Percentiles rank a stretch among this genome's conserved stretches.
These are phyloP conservation scores for Phoenix dactylifera DNA, from an alignment of 176 grass and related monocot species.

Conservation along the genomic window DNA sequence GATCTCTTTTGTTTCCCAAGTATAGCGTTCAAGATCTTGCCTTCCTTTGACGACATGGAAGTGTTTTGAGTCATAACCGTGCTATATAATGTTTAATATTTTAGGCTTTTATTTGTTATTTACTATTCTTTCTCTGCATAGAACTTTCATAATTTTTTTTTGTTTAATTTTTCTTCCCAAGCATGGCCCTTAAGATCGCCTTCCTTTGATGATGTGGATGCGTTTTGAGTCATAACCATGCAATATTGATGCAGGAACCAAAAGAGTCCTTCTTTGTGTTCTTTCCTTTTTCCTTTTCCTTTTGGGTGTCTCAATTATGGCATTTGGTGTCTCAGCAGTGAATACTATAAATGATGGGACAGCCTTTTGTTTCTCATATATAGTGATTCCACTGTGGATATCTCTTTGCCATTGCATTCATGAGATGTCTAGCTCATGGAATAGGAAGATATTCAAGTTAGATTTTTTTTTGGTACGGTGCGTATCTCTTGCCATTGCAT, in stretches of 20 bases:
- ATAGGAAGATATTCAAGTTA: no score
- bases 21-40: slow-evolving; percentile 69
- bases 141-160: not conserved
- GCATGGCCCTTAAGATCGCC: slow-evolving; percentile 90
- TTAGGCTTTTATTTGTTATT: no score
- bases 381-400: no score
- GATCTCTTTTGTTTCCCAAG: not conserved
- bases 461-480: no score
- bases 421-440: no score
- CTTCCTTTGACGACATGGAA: slow-evolving; percentile 57
- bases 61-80: slow-evolving; percentile 44
- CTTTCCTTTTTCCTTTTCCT: slow-evolving; percentile 30
- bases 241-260: slow-evolving; percentile 32
- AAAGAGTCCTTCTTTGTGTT: slow-evolving; percentile 63
- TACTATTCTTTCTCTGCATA: no score
- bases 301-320: slow-evolving; percentile 10
- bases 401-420: no score
- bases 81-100: no score
- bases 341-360: no score
- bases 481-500: no score
- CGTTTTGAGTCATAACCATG: slow-evolving; percentile 83
- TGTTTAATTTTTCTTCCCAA: not conserved
- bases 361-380: no score
- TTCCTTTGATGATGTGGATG: slow-evolving; percentile 59
- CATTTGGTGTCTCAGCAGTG: slow-evolving; percentile 9